phyloP scores from a whole-genome alignment of 139 green algal genomes.

The Tetraselmis chui region DNA sequence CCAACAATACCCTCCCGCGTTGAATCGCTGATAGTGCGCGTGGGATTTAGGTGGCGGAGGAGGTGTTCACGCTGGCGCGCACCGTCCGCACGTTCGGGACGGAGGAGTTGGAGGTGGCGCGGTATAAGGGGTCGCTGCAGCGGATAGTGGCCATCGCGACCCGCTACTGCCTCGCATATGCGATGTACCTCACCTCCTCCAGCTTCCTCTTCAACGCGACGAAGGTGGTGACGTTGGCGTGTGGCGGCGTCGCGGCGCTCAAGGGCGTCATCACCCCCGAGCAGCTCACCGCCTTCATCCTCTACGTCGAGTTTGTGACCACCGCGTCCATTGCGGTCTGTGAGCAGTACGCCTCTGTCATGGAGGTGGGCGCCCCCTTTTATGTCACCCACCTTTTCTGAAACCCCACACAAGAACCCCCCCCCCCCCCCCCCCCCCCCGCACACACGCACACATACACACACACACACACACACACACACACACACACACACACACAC shows the following conservation, averaged over 20 bases:
- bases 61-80: conserved; percentile 46
- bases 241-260: conserved; percentile 51
- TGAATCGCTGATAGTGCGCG: too few species aligned
- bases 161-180: conserved; percentile 59
- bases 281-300: conserved; percentile 68
- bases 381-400: too few species aligned
- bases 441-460: too few species aligned
- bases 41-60: conserved; percentile 68
- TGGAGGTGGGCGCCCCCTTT: conserved; percentile 40
- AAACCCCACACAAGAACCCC: too few species aligned
- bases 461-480: too few species aligned
- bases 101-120: conserved; percentile 50
- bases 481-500: too few species aligned
- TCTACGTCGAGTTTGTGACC: conserved; percentile 75
- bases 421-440: too few species aligned
- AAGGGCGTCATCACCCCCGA: conserved; percentile 40
- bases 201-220: conserved; percentile 42
- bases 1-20: neutral
- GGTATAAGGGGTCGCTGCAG: conserved; percentile 57
- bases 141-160: conserved; percentile 53
- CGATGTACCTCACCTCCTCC: conserved; percentile 34
- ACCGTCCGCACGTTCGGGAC: conserved; percentile 73
- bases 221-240: conserved; percentile 43
- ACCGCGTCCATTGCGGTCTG: conserved; percentile 59
- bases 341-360: conserved; percentile 70